Evolutionary conservation across 768 basidiomycete species (phyloP), one percentile per base, ranked within the genome.

Genomic region (Mrakia blollopis): DNA sequence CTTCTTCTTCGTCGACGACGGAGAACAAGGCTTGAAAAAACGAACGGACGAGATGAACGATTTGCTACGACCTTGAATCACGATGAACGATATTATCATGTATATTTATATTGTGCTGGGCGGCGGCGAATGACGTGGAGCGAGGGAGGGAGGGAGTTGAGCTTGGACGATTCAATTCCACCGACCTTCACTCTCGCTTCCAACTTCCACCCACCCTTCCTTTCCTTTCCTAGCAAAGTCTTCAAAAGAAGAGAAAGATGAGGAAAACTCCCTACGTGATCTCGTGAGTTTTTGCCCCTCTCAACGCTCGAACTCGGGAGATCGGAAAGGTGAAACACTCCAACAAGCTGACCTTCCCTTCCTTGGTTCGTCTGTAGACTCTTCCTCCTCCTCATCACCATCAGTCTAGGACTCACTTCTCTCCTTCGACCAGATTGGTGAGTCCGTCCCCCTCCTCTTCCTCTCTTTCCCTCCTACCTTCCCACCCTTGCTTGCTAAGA

Each of bases 201-300:
- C 44, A 47, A 30, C 69, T 50, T 72, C 44, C 32, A 52, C 54
- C 70, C n/a, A n/a, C n/a, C 18, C 50, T 4, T 25, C 25, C 30
- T 30, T 44, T 13, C 14, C 16, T 44, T 14, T 2, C n/a, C 28
- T 21, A 44, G 44, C 9, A n/a, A 37, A 6, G 39, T 44, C 61
- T 62, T 41, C 63, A 23, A 54, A 4, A 30, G n/a, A 41, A 10
- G 44, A 7, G 9, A 14, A 74, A 7, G 44, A 76, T 76, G 75
- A 37, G 75, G 25, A 76, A 76, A 61, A 54, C 75, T n/a, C 75
- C 75, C 32, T 76, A 69, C 54, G 54, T 76, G 37, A 35, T 76
- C 61, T 44, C 75, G 75, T 76, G 35, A 32, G 75, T 61, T 9
- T 35, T 3, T 41, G 7, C 10, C 1, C 32, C 28, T 13, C 1